phyloP scores from a whole-genome alignment of 1,139 yeast genomes.

The Magnusiomyces ingens region DNA sequence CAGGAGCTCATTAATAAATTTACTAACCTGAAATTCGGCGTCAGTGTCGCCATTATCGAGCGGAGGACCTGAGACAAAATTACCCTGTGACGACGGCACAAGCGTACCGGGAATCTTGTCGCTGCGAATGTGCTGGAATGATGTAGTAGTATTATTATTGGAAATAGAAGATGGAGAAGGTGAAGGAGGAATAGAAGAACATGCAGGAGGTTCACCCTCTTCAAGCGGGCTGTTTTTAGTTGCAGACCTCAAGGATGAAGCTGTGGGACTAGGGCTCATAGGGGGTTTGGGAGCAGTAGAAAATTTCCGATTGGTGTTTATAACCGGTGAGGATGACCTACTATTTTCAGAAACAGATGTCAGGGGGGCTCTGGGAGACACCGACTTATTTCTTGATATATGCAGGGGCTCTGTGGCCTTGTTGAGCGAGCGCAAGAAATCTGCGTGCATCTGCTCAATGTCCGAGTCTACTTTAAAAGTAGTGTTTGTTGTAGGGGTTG shows the following conservation, averaged over 20 bases:
- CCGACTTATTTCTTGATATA: not conserved
- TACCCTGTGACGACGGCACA: too few relatives aligned
- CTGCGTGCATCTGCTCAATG: not conserved
- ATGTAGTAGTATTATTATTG: too few relatives aligned
- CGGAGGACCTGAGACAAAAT: not conserved
- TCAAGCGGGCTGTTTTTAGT: not conserved
- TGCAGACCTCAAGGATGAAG: not conserved
- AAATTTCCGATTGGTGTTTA: too few relatives aligned
- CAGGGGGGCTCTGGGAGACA: not conserved
- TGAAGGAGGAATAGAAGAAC: not conserved
- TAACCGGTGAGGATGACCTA: too few relatives aligned
- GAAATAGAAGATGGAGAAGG: not conserved
- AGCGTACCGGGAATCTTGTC: too few relatives aligned
- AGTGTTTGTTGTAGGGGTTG: not conserved
- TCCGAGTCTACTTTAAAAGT: not conserved
- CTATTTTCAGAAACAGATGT: not conserved
- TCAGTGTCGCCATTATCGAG: not conserved
- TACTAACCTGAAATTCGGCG: not conserved
- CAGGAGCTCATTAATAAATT: not conserved
- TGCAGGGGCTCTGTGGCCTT: slow-evolving; percentile 2
- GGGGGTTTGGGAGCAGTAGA: too few relatives aligned
- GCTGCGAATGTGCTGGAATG: too few relatives aligned
- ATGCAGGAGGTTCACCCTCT: not conserved
- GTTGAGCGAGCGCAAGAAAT: slow-evolving; percentile 1
- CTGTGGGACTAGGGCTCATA: too few relatives aligned